Evolutionary conservation across 352 stramenopile genomes (phyloP), one percentile per base, ranked within the genome.

Genomic region (Pilasporangium apinafurcum): DNA sequence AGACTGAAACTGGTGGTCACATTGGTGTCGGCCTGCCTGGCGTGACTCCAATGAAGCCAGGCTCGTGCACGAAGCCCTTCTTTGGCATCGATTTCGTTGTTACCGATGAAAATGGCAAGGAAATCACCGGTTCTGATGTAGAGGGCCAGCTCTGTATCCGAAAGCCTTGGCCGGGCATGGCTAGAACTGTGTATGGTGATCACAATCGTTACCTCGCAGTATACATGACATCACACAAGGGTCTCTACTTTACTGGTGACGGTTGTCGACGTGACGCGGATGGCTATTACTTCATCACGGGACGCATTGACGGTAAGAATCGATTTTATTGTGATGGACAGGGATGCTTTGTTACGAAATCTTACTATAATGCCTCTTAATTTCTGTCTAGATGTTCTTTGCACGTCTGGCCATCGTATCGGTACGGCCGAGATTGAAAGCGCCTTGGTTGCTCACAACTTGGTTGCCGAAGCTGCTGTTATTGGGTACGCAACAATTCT

Each of bases 221-320:
- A 22, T 99, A 99, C 77, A 95, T 98, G 63, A 71, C 87, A 25
- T 92, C 92, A 5, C 98, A 99, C 74, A 90, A 95, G 44, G 89
- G 92, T 8, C 95, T 98, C 50, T 99, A 99, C 69, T 99, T 98
- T 52, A 97, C 92, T 1, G 91, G 92, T 16, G 92, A 98, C 36
- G 90, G 92, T 21, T 83, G 64, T 49, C 66, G 64, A 28, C 76
- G 87, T 24, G 92, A 98, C 55, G 76, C 80, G 41, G 95, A 99
- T 55, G 96, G 96, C 27, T 99, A 96, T 70, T 97, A 98, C 70
- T 99, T 96, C 62, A 99, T 99, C 61, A 99, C 95, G 31, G 97
- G 96, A 2, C 89, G 96, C 43, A 96, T 99, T 34, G 96, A 99
- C 63, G 65, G 64, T 75, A 51, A 18, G 45, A 16, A 17, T 28